Evolutionary conservation across 441 rosid species (phyloP).

Genomic region (Iberis amara): DNA sequence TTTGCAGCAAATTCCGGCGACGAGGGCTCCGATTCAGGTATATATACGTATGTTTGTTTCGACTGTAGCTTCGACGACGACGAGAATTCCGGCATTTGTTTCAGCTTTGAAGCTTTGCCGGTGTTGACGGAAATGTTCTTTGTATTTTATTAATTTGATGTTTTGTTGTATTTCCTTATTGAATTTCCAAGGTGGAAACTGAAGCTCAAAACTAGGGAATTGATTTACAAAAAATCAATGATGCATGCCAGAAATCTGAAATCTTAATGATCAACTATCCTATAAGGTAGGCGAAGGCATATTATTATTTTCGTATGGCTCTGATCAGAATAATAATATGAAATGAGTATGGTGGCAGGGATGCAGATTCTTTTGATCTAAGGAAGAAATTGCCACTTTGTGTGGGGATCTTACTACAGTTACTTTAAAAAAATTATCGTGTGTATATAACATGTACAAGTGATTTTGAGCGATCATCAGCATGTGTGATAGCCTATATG

Average conservation of each 20-base stretch:
- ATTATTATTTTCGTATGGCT: constrained; percentile 9
- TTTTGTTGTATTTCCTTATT: no score
- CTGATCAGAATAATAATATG: no score
- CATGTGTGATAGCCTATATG: constrained; percentile 83
- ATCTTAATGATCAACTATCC: constrained; percentile 83
- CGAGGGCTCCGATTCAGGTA: no score
- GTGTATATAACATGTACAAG: constrained; percentile 85
- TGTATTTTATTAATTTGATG: no score
- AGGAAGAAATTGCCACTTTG: constrained; percentile 85
- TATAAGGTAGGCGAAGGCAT: no score
- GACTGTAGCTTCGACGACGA: no score
- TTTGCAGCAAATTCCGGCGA: no score
- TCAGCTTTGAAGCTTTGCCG: no score
- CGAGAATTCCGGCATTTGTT: no score
- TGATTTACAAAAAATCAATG: constrained; percentile 52
- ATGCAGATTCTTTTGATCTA: constrained; percentile 78
- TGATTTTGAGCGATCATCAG: constrained; percentile 80
- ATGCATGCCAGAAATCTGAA: constrained; percentile 60
- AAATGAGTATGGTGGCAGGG: constrained; percentile 47
- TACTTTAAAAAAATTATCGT: constrained; percentile 79
- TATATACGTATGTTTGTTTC: no score
- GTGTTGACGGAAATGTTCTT: no score
- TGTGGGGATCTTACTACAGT: constrained; percentile 76
- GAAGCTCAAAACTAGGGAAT: constrained; percentile 92
- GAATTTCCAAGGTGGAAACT: constrained; percentile 69